Conservation (phyloP, 805 yeast genomes). For the Maudiozyma barnettii region DNA sequence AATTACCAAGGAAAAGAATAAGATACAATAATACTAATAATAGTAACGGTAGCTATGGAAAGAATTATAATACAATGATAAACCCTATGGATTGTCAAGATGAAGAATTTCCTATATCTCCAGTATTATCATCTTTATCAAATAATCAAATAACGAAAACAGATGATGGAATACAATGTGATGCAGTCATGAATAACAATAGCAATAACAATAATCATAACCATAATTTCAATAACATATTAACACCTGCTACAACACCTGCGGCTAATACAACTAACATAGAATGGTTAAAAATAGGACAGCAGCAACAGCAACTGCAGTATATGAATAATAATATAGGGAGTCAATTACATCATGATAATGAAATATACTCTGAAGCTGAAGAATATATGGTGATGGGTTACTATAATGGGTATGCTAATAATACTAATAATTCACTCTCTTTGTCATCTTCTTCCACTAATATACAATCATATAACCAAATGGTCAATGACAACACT, state of each 20-base stretch:
- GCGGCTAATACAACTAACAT: neutral
- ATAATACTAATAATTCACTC: conserved; percentile 1
- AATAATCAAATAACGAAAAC: neutral
- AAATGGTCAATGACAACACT: neutral
- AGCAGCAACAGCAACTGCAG: neutral
- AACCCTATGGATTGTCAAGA: neutral
- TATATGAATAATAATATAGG: neutral
- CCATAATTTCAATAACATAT: neutral
- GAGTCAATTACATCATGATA: neutral
- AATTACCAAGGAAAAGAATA: conserved; percentile 3
- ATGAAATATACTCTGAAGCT: conserved; percentile 16
- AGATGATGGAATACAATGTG: neutral
- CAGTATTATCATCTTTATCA: neutral
- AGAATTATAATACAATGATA: neutral
- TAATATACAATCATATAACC: neutral
- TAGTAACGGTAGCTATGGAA: neutral
- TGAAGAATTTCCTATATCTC: neutral
- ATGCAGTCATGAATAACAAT: neutral
- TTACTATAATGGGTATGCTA: neutral
- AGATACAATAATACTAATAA: neutral
- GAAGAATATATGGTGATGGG: conserved; percentile 26
- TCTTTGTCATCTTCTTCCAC: neutral
- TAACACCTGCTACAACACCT: conserved; percentile 1
- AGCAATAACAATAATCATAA: neutral
- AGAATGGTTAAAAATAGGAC: neutral